A percentile compares a stretch with the other conserved stretches of the same genome.
These are phyloP conservation scores for Ramularia endophylla DNA, from an alignment of 2,329 filamentous ascomycete species.

Conservation along the genomic window DNA sequence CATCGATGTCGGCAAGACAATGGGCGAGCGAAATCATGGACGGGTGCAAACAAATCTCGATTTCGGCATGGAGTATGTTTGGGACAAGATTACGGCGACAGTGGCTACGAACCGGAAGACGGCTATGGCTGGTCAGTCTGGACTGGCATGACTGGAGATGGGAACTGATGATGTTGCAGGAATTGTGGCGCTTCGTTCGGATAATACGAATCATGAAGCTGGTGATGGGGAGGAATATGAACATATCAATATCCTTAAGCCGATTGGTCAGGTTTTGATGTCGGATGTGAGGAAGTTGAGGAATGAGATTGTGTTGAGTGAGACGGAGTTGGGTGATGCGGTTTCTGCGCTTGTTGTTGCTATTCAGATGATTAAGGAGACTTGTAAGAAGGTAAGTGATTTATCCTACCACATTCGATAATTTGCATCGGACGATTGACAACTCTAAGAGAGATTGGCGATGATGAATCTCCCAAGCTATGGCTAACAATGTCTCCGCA, in stretches of 20 bases:
- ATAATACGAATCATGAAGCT: slow-evolving; percentile 65
- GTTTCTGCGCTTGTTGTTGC: slow-evolving; percentile 84
- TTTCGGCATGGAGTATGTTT: slow-evolving; percentile 85
- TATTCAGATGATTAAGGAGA: slow-evolving; percentile 73
- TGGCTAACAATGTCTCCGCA: background rate
- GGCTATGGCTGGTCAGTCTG: slow-evolving; percentile 49
- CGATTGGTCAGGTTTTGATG: slow-evolving; percentile 61
- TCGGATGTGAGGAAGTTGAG: slow-evolving; percentile 62
- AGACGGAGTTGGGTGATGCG: slow-evolving; percentile 66
- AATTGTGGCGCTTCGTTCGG: slow-evolving; percentile 78
- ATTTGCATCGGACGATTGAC: too few relatives aligned
- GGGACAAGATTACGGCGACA: slow-evolving; percentile 81
- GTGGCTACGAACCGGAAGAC: slow-evolving; percentile 68
- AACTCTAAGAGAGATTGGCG: too few relatives aligned
- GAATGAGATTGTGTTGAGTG: slow-evolving; percentile 59
- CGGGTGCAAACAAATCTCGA: slow-evolving; percentile 76
- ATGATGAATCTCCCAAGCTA: too few relatives aligned
- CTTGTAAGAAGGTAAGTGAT: slow-evolving; percentile 57
- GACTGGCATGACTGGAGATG: background rate
- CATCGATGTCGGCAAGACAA: slow-evolving; percentile 80
- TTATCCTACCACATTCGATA: too few relatives aligned
- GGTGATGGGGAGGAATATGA: slow-evolving; percentile 65
- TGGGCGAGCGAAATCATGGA: slow-evolving; percentile 65
- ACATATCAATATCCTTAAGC: slow-evolving; percentile 68
- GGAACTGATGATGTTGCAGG: slow-evolving; percentile 28